phyloP scores from a whole-genome alignment of 768 basidiomycete genomes.

The Phylloporus rhodoxanthus region DNA sequence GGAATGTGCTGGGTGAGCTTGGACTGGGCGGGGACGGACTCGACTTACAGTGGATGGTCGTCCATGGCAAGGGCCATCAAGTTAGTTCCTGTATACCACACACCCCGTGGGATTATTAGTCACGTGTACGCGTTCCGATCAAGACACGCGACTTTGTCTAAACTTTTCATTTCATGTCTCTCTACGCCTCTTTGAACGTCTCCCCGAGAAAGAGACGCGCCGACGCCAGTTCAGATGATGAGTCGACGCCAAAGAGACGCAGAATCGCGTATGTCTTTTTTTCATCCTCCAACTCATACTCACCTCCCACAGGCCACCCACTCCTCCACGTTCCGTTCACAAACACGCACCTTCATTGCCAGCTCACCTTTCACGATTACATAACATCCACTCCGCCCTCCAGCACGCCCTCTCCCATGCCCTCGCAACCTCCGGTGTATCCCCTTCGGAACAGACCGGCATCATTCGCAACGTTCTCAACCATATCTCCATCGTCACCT shows the following conservation, averaged over 20 bases:
- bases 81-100: neutral
- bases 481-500: constrained; percentile 63
- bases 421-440: constrained; percentile 74
- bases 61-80: constrained; percentile 7
- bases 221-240: constrained; percentile 45
- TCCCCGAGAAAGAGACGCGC: constrained; percentile 69
- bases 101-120: constrained; percentile 24
- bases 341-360: constrained; percentile 40
- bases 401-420: constrained; percentile 84
- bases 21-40: neutral
- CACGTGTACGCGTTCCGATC: constrained; percentile 33
- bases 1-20: neutral
- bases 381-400: constrained; percentile 58
- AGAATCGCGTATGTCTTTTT: constrained; percentile 41
- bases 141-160: constrained; percentile 3
- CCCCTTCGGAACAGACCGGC: constrained; percentile 72
- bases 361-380: constrained; percentile 53
- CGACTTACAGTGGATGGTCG: constrained; percentile 14
- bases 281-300: neutral
- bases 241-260: constrained; percentile 61
- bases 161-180: neutral
- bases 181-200: constrained; percentile 42
- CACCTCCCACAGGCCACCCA: constrained; percentile 42
- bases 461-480: constrained; percentile 74
- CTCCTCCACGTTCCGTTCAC: constrained; percentile 50